A percentile compares a stretch with the other conserved stretches of the same genome.
Conservation (phyloP, 208 protist genomes). For the Trypanosoma cruzi region DNA sequence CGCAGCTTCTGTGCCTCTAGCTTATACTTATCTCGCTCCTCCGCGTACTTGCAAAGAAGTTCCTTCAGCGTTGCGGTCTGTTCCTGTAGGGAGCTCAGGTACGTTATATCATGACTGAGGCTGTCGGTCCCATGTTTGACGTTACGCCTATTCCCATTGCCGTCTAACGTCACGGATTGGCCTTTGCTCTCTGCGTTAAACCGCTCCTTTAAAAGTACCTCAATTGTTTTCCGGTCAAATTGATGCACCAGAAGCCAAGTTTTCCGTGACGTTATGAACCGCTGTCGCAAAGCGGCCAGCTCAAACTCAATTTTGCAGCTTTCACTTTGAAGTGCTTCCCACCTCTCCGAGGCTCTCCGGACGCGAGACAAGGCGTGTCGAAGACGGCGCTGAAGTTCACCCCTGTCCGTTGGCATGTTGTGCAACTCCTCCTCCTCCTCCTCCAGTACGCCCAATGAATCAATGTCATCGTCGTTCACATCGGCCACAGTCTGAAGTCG, state of each 20-base stretch:
- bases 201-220: conserved; percentile 32
- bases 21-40: conserved; percentile 30
- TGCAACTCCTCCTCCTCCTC: not conserved
- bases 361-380: conserved; percentile 8
- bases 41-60: conserved; percentile 31
- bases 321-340: conserved; percentile 35
- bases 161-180: not conserved
- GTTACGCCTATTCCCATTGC: not conserved
- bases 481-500: conserved; percentile 41
- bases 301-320: conserved; percentile 41
- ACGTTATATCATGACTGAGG: conserved; percentile 17
- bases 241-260: conserved; percentile 31
- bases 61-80: conserved; percentile 39
- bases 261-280: conserved; percentile 34
- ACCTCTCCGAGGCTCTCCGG: conserved; percentile 26
- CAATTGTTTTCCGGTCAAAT: conserved; percentile 33
- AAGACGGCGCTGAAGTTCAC: conserved; percentile 14
- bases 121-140: not conserved
- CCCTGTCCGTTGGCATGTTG: conserved; percentile 9
- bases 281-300: conserved; percentile 26
- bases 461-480: conserved; percentile 27
- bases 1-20: conserved; percentile 5
- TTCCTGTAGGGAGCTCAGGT: conserved; percentile 36
- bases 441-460: not conserved
- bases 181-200: not conserved